Percentiles rank a stretch among this genome's conserved stretches.
phyloP scores from a whole-genome alignment of 2,329 filamentous ascomycete species.

The Exophiala phaeomuriformis region DNA sequence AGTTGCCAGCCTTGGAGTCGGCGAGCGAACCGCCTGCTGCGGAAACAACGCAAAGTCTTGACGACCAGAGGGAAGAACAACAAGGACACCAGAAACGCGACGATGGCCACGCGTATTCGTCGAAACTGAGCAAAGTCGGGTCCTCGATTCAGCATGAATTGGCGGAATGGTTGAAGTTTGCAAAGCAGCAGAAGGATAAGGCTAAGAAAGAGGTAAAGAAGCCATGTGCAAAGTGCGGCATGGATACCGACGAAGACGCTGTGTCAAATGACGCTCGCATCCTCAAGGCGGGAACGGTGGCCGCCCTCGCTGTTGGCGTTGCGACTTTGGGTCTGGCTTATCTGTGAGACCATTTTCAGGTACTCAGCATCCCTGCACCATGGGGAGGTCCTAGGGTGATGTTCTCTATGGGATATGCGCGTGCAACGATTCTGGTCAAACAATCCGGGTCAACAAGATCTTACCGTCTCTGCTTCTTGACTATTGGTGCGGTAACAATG shows the following conservation, averaged over 20 bases:
- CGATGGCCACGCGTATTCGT: neutral
- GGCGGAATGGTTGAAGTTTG: neutral
- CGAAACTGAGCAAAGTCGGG: neutral
- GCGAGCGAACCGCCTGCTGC: neutral
- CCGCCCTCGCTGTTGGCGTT: conserved; percentile 7
- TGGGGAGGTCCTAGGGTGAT: too few relatives aligned
- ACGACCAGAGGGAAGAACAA: neutral
- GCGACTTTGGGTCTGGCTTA: conserved; percentile 3
- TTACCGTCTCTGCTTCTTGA: too few relatives aligned
- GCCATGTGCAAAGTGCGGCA: neutral
- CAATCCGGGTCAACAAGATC: too few relatives aligned
- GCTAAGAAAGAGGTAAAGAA: neutral
- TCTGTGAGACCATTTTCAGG: neutral
- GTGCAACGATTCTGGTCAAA: too few relatives aligned
- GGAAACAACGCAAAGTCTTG: too few relatives aligned
- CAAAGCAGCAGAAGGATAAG: neutral
- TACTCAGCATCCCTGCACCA: too few relatives aligned
- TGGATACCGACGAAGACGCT: neutral
- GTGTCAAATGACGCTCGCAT: conserved; percentile 1
- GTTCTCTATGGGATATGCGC: too few relatives aligned
- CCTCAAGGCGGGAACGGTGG: conserved; percentile 5
- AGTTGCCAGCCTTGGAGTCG: neutral
- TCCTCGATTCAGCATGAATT: neutral
- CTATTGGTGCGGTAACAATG: too few relatives aligned
- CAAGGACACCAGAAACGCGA: neutral